phyloP scores from a whole-genome alignment of 768 basidiomycete species.

The Termitomyces sp. region DNA sequence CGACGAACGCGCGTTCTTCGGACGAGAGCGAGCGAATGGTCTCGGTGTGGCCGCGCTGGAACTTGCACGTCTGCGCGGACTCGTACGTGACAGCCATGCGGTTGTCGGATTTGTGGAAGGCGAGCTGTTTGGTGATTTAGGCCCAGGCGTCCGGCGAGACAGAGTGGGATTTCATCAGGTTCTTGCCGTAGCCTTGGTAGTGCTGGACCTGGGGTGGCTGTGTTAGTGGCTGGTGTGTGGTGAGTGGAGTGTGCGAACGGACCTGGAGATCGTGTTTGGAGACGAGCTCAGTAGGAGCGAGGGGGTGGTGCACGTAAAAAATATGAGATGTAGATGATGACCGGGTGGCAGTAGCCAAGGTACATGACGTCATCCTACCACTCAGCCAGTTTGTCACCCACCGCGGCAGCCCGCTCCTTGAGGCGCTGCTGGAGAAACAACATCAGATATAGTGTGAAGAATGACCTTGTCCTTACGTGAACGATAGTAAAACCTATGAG shows the following conservation, averaged over 20 bases:
- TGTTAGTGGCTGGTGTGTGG: too few species aligned
- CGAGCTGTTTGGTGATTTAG: conserved; percentile 94
- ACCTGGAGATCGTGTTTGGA: too few species aligned
- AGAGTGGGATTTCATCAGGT: too few species aligned
- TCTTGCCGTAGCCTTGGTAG: too few species aligned
- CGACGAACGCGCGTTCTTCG: conserved; percentile 81
- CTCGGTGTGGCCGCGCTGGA: conserved; percentile 87
- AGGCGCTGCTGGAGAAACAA: conserved; percentile 82
- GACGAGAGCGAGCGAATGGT: conserved; percentile 84
- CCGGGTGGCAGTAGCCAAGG: conserved; percentile 84
- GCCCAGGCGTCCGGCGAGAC: too few species aligned
- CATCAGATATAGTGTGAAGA: too few species aligned
- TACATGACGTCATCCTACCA: conserved; percentile 99
- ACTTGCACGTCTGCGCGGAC: too few species aligned
- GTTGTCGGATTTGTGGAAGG: conserved; percentile 80
- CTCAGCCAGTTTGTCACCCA: conserved; percentile 79
- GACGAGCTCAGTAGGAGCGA: too few species aligned
- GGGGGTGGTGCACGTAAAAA: conserved; percentile 87
- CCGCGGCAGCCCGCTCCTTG: conserved; percentile 63
- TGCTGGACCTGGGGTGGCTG: conserved; percentile 54
- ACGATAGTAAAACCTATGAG: too few species aligned
- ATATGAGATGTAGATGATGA: conserved; percentile 91
- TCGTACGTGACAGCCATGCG: conserved; percentile 86
- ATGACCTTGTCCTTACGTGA: too few species aligned
- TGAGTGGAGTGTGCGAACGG: too few species aligned